phyloP scores from a whole-genome alignment of 2,329 filamentous ascomycete genomes.

The Scedosporium apiospermum region DNA sequence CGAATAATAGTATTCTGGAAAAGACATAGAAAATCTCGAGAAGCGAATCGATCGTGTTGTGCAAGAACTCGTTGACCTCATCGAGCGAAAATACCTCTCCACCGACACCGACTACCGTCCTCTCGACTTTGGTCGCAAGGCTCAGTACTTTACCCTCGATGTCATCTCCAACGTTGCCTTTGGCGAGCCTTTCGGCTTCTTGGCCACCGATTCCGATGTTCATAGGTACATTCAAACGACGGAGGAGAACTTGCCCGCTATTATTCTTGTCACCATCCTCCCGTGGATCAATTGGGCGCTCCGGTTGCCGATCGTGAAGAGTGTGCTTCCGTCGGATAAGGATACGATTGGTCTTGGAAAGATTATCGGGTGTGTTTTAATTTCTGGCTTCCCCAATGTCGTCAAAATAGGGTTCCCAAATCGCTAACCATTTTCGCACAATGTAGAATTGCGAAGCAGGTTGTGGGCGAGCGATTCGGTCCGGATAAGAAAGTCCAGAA shows the following conservation, averaged over 20 bases:
- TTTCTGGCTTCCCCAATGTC: constrained; percentile 11
- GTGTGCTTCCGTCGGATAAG: constrained; percentile 28
- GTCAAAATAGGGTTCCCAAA: no score
- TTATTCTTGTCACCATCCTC: constrained; percentile 32
- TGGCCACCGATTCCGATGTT: constrained; percentile 33
- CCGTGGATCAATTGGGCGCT: constrained; percentile 30
- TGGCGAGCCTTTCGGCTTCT: constrained; percentile 35
- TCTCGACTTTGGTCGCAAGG: constrained; percentile 36
- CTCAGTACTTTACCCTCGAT: constrained; percentile 43
- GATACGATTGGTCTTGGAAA: constrained; percentile 28
- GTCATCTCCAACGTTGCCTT: constrained; percentile 43
- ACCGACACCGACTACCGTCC: constrained; percentile 23
- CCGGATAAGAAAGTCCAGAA: constrained; percentile 29
- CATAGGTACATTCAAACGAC: constrained; percentile 36
- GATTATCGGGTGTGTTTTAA: constrained; percentile 30
- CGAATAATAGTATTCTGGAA: constrained; percentile 31
- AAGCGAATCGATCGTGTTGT: constrained; percentile 37
- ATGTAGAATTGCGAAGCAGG: constrained; percentile 31
- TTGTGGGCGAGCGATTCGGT: constrained; percentile 35
- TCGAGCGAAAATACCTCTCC: constrained; percentile 27
- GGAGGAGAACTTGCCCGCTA: constrained; percentile 29
- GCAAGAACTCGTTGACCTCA: constrained; percentile 30
- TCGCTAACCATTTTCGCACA: constrained; percentile 10
- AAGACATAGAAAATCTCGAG: constrained; percentile 42
- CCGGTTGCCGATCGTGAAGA: constrained; percentile 28